Conservation (phyloP, 257 asterid genomes). For the Solanum ahanhuiri region DNA sequence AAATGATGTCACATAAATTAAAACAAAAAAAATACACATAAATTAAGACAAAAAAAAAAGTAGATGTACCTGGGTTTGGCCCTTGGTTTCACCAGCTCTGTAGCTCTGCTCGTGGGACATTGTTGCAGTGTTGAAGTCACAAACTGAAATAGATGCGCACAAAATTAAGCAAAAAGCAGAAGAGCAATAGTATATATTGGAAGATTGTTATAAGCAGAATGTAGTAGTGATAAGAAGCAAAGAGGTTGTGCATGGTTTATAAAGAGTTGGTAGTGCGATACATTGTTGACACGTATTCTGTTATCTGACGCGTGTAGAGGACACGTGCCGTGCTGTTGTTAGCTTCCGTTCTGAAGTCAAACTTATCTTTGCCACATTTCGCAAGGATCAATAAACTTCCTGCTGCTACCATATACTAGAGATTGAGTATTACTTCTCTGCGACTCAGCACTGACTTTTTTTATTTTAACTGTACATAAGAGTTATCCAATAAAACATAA, state of each 20-base stretch:
- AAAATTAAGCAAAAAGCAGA: not conserved
- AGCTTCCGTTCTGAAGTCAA: not conserved
- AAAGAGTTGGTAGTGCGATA: slow-evolving; percentile 8
- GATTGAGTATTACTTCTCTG: not conserved
- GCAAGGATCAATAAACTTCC: not conserved
- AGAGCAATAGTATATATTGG: not conserved
- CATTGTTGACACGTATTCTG: slow-evolving; percentile 38
- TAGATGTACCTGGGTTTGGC: slow-evolving; percentile 45
- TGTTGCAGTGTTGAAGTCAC: not conserved
- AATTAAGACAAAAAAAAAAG: not conserved
- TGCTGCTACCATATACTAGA: not conserved
- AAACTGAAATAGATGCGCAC: not conserved
- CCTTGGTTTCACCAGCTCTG: slow-evolving; percentile 82
- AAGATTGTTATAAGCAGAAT: not conserved
- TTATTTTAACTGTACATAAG: too few species aligned
- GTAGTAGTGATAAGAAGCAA: not conserved
- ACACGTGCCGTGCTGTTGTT: slow-evolving; percentile 23
- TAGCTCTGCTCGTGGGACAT: slow-evolving; percentile 60
- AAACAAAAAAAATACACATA: not conserved
- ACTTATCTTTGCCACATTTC: not conserved
- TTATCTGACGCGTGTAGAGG: slow-evolving; percentile 45
- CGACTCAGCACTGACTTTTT: not conserved
- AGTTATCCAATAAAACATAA: not conserved
- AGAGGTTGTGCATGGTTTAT: not conserved
- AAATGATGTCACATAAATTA: not conserved